Conservation (phyloP, 2,329 filamentous ascomycete species). For the Botrytis porri region DNA sequence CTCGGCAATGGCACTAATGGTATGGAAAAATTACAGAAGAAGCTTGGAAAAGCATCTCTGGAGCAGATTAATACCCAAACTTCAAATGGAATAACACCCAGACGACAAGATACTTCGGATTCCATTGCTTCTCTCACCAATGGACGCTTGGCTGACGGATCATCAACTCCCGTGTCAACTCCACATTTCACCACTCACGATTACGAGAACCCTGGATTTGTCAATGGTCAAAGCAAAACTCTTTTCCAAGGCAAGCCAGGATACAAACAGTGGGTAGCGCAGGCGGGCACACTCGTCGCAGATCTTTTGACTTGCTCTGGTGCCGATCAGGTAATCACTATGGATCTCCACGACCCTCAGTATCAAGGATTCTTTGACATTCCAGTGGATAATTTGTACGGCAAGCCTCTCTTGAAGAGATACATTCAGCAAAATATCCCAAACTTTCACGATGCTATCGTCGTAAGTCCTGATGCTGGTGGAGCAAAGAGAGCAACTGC, state of each 20-base stretch:
- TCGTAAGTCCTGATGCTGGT: conserved; percentile 94
- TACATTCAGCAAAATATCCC: conserved; percentile 75
- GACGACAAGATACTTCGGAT: conserved; percentile 42
- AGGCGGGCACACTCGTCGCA: conserved; percentile 91
- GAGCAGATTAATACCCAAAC: conserved; percentile 49
- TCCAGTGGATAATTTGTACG: conserved; percentile 96
- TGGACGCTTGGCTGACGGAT: conserved; percentile 31
- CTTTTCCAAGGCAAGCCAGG: conserved; percentile 81
- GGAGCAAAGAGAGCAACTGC: conserved; percentile 94
- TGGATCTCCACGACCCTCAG: conserved; percentile 94
- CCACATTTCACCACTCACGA: conserved; percentile 59
- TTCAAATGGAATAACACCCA: conserved; percentile 40
- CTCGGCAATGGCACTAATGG: conserved; percentile 55
- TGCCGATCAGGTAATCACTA: conserved; percentile 94
- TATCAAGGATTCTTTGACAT: conserved; percentile 99
- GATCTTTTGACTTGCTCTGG: conserved; percentile 93
- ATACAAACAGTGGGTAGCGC: conserved; percentile 98
- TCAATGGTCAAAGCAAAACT: conserved; percentile 48
- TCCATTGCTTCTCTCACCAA: conserved; percentile 38
- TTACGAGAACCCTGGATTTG: conserved; percentile 55
- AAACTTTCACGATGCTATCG: conserved; percentile 79
- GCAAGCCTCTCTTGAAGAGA: conserved; percentile 66
- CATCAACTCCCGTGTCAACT: conserved; percentile 28
- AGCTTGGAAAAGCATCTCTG: conserved; percentile 65
- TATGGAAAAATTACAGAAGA: conserved; percentile 67